Base-by-base conservation (phyloP, 495 filamentous ascomycete genomes). In the Penicillium longicatenatum region DNA sequence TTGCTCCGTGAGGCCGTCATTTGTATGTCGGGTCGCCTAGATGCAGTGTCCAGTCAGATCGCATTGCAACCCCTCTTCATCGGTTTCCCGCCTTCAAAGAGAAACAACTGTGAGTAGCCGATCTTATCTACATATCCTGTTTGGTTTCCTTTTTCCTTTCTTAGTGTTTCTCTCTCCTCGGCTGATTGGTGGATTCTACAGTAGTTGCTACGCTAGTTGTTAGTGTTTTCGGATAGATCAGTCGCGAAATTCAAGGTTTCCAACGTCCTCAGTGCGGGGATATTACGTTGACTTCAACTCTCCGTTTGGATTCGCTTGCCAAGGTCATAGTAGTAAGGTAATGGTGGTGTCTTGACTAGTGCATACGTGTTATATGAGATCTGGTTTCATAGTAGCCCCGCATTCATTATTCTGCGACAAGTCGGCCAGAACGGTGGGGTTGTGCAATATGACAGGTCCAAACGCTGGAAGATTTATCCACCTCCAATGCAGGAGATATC, bases 391-490 rank as follows among this genome's bases (percentile, higher is more conserved):
- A 9, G 8, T 24, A 8, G 50, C 24, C 50, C 50, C 26, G 35
- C 50, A 43, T 37, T 49, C 51, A 35, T 59, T 26, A 21, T 22
- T 49, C 44, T 49, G 45, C 50, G 44, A 59, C 50, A 37, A 51
- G 2, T 26, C 26, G 7, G 3, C 26, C 26, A 26, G 26, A 26
- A 26, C 26, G 3, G 7, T 26, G 31, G 31, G 31, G 30, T 9
- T 10, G 22, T 22, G 17, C 30, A 30, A n/a, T 31, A 7, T 49
- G 46, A 29, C 22, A 29, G 16, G 26, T 29, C 37, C n/a, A 6
- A 16, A 39, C 8, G n/a, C 14, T n/a, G 37, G 37, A n/a, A 4
- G 5, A 39, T 2, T 39, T 17, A 39, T 39, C 14, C 14, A 39
- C 14, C 16, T 39, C 4, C 3, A 39, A 35, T 35, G 26, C 26